These are phyloP conservation scores for Microcos paniculata DNA, from an alignment of 345 rosid genomes.

Conservation along the genomic window DNA sequence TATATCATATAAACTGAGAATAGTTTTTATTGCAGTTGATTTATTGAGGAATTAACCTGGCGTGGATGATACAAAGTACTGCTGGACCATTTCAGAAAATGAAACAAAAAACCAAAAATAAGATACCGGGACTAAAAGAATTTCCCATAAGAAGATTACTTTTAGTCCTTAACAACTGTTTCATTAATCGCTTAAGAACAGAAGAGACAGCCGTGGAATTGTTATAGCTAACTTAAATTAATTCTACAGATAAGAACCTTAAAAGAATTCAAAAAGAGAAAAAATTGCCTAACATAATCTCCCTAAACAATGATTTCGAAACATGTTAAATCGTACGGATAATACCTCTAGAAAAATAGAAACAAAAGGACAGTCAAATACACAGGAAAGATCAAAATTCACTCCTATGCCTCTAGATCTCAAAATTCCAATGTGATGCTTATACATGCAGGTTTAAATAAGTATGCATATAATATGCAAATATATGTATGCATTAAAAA, in stretches of 20 bases:
- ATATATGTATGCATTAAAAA: not conserved
- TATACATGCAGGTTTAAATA: conserved; percentile 5
- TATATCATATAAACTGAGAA: no score
- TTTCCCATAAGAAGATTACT: not conserved
- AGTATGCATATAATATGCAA: not conserved
- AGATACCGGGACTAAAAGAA: not conserved
- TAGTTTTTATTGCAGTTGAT: no score
- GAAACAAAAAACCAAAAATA: no score
- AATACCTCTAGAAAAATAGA: conserved; percentile 1
- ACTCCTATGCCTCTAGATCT: conserved; percentile 23
- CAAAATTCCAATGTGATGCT: conserved; percentile 7
- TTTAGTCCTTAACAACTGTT: conserved; percentile 9
- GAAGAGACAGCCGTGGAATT: not conserved
- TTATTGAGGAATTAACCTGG: no score
- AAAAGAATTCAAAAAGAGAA: not conserved
- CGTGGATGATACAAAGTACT: no score
- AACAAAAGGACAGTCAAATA: not conserved
- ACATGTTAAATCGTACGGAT: not conserved
- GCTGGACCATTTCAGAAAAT: no score
- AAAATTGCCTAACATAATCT: not conserved
- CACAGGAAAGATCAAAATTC: not conserved
- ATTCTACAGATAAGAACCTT: not conserved
- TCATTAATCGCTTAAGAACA: not conserved
- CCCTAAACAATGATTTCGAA: not conserved
- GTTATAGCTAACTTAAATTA: not conserved